Base-by-base conservation (phyloP, 495 filamentous ascomycete species). In the Lasiosphaeriaceae sp. region DNA sequence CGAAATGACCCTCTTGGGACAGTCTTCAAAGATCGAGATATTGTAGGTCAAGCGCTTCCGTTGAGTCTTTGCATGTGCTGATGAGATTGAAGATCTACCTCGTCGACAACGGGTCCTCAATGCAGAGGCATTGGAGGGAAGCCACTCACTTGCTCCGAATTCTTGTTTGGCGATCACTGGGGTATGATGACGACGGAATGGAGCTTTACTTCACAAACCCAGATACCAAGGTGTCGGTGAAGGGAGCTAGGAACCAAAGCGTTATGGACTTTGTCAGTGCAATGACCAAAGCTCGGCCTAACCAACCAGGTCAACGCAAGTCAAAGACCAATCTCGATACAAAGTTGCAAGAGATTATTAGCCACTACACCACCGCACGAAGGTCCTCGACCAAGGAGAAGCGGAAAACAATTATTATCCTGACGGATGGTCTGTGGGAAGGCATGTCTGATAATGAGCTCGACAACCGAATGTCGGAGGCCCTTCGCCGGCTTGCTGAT, bases 371-470 rank as follows among this genome's bases (percentile, higher is more conserved):
- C 24, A 31, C 26, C 9, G 26, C 26, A 9, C 3, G 9, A 9
- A 31, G 26, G 26, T 31, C 26, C 9, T 31, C 26, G 26, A 41
- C 34, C 17, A 14, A 46, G 19, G 17, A 56, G 39, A 54, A 23
- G 23, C 3, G n/a, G 29, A 48, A 39, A 39, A 73, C 70, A 1
- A 23, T 73, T 11, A 58, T 73, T 21, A 53, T 71, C 17, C 55
- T 73, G 1, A 73, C 70, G 11, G 70, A 73, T 54, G 68, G 68
- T 4, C 8, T 56, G 3, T 73, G 68, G 68, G 53, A 61, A 39
- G 67, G 51, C 9, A 58, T 54, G 50, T 35, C 21, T 34, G 54
- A 57, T 26, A 21, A 57, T 5, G 37, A 57, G 2, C 49, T 57
- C 29, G 60, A 60, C 11, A 50, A 55, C 19, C 47, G 45, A 20